phyloP scores from a whole-genome alignment of 2,329 filamentous ascomycete genomes.

The Bipolaris cookei region DNA sequence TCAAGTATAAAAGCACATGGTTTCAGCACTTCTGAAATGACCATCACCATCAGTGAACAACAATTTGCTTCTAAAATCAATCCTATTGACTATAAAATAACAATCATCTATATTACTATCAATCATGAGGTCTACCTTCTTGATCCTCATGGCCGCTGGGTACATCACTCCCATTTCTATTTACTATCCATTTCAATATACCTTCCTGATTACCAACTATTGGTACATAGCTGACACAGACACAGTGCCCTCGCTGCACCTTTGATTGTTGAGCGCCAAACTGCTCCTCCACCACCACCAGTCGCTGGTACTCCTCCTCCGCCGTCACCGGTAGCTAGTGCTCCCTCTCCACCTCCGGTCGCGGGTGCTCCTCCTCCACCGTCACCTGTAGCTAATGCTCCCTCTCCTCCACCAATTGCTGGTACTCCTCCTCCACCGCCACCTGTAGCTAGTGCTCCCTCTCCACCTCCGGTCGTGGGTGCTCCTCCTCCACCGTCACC shows the following conservation, averaged over 20 bases:
- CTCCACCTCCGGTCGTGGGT: neutral
- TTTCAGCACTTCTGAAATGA: neutral
- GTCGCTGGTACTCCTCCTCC: neutral
- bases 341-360: neutral
- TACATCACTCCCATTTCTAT: neutral
- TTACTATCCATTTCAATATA: neutral
- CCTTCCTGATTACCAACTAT: neutral
- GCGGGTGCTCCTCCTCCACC: neutral
- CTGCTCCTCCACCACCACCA: neutral
- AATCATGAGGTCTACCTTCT: neutral
- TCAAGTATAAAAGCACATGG: neutral
- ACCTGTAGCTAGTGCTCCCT: neutral
- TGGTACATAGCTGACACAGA: neutral
- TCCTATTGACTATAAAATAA: neutral
- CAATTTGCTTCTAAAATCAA: neutral
- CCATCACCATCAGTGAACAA: neutral
- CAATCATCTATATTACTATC: neutral
- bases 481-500: neutral
- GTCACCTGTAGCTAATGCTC: neutral
- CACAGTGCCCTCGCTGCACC: constrained; percentile 1
- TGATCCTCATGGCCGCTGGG: constrained; percentile 3
- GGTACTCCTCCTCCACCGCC: neutral
- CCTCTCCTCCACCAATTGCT: neutral
- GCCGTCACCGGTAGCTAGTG: neutral
- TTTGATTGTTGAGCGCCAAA: neutral